These are phyloP conservation scores for Parietaria judaica DNA, from an alignment of 306 rosid species.

Conservation along the genomic window DNA sequence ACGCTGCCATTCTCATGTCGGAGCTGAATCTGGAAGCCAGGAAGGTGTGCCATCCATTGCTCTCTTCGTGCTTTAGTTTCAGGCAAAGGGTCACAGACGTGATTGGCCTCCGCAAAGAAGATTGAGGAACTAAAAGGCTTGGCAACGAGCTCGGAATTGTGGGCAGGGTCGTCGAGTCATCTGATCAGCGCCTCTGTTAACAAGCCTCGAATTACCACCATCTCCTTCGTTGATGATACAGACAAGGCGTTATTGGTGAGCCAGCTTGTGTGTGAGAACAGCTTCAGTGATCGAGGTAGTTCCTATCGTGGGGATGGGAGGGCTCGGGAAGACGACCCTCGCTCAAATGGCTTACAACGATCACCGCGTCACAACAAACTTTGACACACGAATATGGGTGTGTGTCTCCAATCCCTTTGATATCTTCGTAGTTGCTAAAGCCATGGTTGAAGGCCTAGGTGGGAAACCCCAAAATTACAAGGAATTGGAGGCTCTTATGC, in stretches of 20 bases:
- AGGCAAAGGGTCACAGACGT: not conserved
- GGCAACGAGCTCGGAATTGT: not conserved
- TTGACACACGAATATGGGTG: slow-evolving; percentile 13
- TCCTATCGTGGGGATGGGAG: slow-evolving; percentile 5
- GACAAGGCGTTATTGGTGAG: slow-evolving; percentile 3
- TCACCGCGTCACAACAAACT: slow-evolving; percentile 1
- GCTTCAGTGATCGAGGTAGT: not conserved
- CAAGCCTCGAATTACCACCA: not conserved
- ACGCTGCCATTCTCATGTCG: not conserved
- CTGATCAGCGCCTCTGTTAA: not conserved
- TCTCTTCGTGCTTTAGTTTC: slow-evolving; percentile 5
- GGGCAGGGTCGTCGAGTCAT: not conserved
- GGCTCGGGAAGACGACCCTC: not conserved
- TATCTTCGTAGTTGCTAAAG: not conserved
- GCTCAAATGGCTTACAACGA: slow-evolving; percentile 4
- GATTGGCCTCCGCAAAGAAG: not conserved
- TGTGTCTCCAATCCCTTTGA: slow-evolving; percentile 8
- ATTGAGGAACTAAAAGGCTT: slow-evolving; percentile 1
- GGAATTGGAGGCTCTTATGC: not conserved
- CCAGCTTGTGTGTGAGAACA: slow-evolving; percentile 3
- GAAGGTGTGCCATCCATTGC: slow-evolving; percentile 6
- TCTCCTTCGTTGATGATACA: slow-evolving; percentile 4
- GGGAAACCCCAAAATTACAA: not conserved
- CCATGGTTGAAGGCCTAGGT: not conserved
- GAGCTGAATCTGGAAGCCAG: not conserved